A percentile compares a stretch with the other conserved stretches of the same genome.
Conservation (phyloP, 208 protist species). For the Trypanosoma conorhini region DNA sequence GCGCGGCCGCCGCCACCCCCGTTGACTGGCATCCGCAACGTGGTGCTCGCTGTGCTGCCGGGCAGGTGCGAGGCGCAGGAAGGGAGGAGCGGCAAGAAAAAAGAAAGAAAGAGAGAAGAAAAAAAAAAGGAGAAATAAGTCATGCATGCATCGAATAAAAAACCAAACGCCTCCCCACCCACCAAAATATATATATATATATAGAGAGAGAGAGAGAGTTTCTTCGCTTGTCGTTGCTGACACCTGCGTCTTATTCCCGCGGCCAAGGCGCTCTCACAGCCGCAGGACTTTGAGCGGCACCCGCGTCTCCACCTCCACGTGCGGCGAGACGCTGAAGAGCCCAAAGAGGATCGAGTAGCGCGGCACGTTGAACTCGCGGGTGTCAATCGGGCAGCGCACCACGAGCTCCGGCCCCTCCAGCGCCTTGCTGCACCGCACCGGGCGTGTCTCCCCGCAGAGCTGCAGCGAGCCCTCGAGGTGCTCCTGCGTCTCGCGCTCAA, state of each 20-base stretch:
- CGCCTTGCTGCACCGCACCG: conserved; percentile 59
- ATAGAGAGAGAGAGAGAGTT: too few relatives aligned
- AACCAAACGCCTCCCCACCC: neutral
- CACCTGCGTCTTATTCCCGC: too few relatives aligned
- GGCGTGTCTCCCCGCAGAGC: conserved; percentile 58
- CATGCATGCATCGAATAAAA: too few relatives aligned
- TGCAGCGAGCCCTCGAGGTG: conserved; percentile 54
- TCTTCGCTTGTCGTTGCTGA: too few relatives aligned
- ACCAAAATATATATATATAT: neutral
- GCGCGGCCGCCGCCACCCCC: too few relatives aligned
- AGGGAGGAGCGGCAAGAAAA: too few relatives aligned
- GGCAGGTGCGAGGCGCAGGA: too few relatives aligned
- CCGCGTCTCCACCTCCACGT: conserved; percentile 81
- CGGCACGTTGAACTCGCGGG: conserved; percentile 57
- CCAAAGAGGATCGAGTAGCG: conserved; percentile 64
- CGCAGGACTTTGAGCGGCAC: conserved; percentile 60
- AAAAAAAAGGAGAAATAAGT: neutral
- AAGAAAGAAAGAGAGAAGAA: neutral
- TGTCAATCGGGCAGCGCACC: conserved; percentile 75
- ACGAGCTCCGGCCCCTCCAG: conserved; percentile 76
- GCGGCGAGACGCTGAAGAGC: conserved; percentile 67
- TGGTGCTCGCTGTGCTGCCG: too few relatives aligned
- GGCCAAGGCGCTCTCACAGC: conserved; percentile 21
- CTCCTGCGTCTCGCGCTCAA: conserved; percentile 36
- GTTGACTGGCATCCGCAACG: too few relatives aligned